phyloP scores from a whole-genome alignment of 2,329 filamentous ascomycete species.

The Penicillium sp. region DNA sequence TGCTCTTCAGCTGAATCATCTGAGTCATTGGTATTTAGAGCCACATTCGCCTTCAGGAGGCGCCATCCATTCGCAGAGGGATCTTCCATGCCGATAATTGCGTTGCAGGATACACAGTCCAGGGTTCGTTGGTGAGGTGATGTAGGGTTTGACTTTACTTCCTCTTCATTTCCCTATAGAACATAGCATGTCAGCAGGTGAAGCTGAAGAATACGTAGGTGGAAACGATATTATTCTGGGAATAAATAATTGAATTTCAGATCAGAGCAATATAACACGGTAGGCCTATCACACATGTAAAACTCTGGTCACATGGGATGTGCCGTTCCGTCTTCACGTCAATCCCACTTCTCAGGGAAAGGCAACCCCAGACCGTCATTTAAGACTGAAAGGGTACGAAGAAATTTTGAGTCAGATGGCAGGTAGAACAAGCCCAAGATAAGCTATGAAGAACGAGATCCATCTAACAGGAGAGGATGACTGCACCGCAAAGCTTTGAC shows the following conservation, averaged over 20 bases:
- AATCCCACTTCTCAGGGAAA: constrained; percentile 28
- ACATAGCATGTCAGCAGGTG: constrained; percentile 14
- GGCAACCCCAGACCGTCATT: constrained; percentile 10
- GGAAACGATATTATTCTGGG: background rate
- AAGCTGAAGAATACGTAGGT: background rate
- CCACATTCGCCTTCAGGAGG: constrained; percentile 52
- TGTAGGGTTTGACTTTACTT: constrained; percentile 29
- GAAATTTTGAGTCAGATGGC: background rate
- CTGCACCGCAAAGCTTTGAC: constrained; percentile 16
- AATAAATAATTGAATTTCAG: background rate
- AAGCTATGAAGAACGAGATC: constrained; percentile 33
- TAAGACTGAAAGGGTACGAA: constrained; percentile 13
- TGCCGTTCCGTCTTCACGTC: constrained; percentile 39
- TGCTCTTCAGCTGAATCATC: constrained; percentile 28
- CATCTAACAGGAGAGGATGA: constrained; percentile 39
- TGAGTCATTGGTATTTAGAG: constrained; percentile 18
- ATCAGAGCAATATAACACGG: background rate
- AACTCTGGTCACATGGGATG: constrained; percentile 20
- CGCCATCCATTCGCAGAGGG: constrained; percentile 46
- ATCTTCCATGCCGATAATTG: constrained; percentile 42
- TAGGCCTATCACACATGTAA: background rate
- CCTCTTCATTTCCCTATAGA: constrained; percentile 24
- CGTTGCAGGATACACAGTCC: constrained; percentile 31
- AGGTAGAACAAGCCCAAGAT: constrained; percentile 5
- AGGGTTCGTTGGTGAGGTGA: constrained; percentile 30